Evolutionary conservation across 345 rosid genomes (phyloP), one percentile per base, ranked within the genome.

Genomic region (Gynandropsis gynandra): DNA sequence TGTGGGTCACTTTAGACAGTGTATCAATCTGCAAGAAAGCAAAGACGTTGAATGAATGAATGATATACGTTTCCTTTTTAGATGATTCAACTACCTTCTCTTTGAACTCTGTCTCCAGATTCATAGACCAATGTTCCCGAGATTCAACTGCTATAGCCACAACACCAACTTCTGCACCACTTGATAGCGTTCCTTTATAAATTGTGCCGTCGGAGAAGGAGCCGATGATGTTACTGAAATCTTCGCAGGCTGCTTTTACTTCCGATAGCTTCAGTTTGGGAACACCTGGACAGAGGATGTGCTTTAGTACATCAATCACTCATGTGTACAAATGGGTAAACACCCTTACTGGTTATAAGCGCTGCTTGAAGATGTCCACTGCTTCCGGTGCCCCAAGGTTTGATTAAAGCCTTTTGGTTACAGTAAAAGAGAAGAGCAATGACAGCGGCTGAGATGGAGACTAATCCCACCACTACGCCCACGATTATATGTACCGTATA

Each of bases 211-310:
- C 79, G 7, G 85, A 69, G 52, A 79, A 80, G 38, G 80, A 56
- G 21, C 87, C 98, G 19, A 92, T 85, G 62, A 92, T 78, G 60
- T 92, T 92, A 52, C 97, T 92, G 62, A 92, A 92, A 68, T 87
- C 98, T 70, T 92, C 98, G 45, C 98, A 87, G 15, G 95, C 98
- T 39, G 82, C 86, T 71, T 74, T 81, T 52, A 92, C 85, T 66
- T 92, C 98, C 37, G 85, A 60, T 47, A 89, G 76, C 72, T 80
- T 80, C 40, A 85, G 77, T 68, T 77, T 82, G 2, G 94, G 97
- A 11, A 80, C 88, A 47, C 86, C 95, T 87, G 93, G 51, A 65
- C 62, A 17, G 51, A 24, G 29, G 5, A 44, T 21, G 33, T 16
- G 42, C 48, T 42, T 50, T 10, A 15, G 54, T n/a, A 12, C 19